These are phyloP conservation scores for Boletus sp. DNA, from an alignment of 768 basidiomycete species.

Conservation along the genomic window DNA sequence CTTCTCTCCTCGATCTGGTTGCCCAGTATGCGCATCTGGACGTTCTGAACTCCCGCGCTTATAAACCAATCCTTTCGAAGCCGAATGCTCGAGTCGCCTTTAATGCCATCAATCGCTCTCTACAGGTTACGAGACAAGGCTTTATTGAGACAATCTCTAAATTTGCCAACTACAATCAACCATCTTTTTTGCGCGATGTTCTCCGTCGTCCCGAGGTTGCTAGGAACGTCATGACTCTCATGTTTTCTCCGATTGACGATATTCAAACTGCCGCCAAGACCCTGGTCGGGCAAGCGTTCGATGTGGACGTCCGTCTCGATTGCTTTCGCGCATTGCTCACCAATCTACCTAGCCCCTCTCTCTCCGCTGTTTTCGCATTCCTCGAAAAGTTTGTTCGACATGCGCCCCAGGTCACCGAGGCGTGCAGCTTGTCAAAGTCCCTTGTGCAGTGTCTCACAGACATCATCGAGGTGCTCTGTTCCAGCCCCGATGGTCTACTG, in stretches of 20 bases:
- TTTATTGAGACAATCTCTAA: conserved; percentile 62
- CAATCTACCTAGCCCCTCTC: conserved; percentile 59
- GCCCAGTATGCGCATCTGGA: conserved; percentile 68
- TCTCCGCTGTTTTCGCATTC: conserved; percentile 71
- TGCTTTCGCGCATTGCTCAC: conserved; percentile 80
- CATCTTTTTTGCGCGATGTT: conserved; percentile 50
- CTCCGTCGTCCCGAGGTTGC: conserved; percentile 56
- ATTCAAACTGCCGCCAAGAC: conserved; percentile 75
- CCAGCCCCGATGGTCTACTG: conserved; percentile 67
- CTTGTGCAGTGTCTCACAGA: conserved; percentile 93
- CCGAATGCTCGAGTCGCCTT: conserved; percentile 37
- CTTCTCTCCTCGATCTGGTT: conserved; percentile 55
- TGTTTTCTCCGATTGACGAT: conserved; percentile 80
- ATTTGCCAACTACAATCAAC: conserved; percentile 61
- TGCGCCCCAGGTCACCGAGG: conserved; percentile 71
- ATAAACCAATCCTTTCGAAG: conserved; percentile 37
- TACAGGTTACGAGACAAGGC: conserved; percentile 57
- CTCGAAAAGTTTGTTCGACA: conserved; percentile 63
- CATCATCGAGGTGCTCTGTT: conserved; percentile 84
- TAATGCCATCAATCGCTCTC: conserved; percentile 58
- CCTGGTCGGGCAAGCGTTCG: conserved; percentile 81
- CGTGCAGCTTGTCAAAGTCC: conserved; percentile 83
- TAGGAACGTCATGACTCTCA: conserved; percentile 58
- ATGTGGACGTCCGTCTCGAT: conserved; percentile 85
- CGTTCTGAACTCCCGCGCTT: conserved; percentile 52